Percentiles rank a stretch among this genome's conserved stretches.
Conservation (phyloP, 169 alveolate genomes). For the Prorocentrum cordatum region DNA sequence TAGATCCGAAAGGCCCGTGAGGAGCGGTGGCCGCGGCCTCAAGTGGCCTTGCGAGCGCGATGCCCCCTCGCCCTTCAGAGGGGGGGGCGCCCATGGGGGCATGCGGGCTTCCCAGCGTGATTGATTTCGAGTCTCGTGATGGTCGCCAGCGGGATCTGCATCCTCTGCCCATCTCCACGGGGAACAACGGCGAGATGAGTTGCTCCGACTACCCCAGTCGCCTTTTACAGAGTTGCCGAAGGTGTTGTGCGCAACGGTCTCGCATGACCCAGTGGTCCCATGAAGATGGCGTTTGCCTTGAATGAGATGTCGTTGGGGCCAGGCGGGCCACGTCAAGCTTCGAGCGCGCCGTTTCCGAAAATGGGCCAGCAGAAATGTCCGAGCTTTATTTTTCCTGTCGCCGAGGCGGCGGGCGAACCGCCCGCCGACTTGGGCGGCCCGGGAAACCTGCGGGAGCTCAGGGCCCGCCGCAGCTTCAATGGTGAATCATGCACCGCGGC, state of each 20-base stretch:
- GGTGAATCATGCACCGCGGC: neutral
- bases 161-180: neutral
- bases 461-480: neutral
- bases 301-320: neutral
- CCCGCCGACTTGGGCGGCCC: neutral
- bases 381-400: neutral
- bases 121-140: too few species aligned
- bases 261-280: neutral
- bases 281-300: neutral
- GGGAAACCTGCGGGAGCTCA: constrained; percentile 13
- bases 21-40: constrained; percentile 36
- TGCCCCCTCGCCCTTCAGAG: too few species aligned
- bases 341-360: neutral
- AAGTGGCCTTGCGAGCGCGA: too few species aligned
- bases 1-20: constrained; percentile 21
- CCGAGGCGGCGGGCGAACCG: neutral
- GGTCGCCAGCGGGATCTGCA: too few species aligned
- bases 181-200: neutral
- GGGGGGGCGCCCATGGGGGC: neutral
- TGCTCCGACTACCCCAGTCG: neutral
- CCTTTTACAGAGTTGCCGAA: neutral
- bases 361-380: neutral
- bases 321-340: neutral
- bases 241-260: neutral
- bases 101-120: too few species aligned